Evolutionary conservation across 1,139 yeast genomes (phyloP).

Genomic region (Scheffersomyces titani): DNA sequence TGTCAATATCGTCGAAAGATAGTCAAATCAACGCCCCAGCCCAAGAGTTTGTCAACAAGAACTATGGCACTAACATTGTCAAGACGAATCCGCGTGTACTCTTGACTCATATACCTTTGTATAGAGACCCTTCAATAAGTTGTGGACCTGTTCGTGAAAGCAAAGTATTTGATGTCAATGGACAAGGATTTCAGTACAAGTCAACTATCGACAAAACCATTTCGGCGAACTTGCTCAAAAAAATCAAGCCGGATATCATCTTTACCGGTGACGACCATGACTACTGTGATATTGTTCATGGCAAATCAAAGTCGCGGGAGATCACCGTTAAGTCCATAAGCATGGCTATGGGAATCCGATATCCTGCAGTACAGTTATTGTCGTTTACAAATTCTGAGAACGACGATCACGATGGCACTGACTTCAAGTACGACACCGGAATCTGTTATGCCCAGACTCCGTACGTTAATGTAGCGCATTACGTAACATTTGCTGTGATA

Average conservation of each 20-base stretch:
- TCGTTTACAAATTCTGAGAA: conserved; percentile 26
- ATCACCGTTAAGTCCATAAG: conserved; percentile 58
- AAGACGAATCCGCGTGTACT: conserved; percentile 36
- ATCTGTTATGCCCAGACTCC: conserved; percentile 54
- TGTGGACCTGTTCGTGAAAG: conserved; percentile 53
- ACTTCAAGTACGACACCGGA: conserved; percentile 35
- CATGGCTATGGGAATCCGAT: conserved; percentile 60
- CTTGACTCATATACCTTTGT: conserved; percentile 52
- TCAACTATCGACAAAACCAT: conserved; percentile 39
- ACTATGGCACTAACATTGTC: conserved; percentile 10
- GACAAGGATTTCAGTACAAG: conserved; percentile 55
- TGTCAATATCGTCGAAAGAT: conserved; percentile 40
- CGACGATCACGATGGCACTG: conserved; percentile 10
- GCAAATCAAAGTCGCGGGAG: conserved; percentile 28
- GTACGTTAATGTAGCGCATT: conserved; percentile 42
- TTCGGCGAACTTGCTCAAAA: conserved; percentile 28
- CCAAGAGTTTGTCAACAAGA: conserved; percentile 28
- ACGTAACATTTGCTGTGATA: conserved; percentile 37
- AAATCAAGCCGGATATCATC: conserved; percentile 41
- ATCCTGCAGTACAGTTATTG: conserved; percentile 56
- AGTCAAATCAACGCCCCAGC: conserved; percentile 28
- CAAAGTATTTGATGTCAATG: conserved; percentile 19
- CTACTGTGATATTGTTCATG: conserved; percentile 51
- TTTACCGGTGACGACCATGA: conserved; percentile 59
- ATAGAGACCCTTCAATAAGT: conserved; percentile 31